Evolutionary conservation across 169 alveolate genomes (phyloP).

Genomic region (Eimeria praecox): DNA sequence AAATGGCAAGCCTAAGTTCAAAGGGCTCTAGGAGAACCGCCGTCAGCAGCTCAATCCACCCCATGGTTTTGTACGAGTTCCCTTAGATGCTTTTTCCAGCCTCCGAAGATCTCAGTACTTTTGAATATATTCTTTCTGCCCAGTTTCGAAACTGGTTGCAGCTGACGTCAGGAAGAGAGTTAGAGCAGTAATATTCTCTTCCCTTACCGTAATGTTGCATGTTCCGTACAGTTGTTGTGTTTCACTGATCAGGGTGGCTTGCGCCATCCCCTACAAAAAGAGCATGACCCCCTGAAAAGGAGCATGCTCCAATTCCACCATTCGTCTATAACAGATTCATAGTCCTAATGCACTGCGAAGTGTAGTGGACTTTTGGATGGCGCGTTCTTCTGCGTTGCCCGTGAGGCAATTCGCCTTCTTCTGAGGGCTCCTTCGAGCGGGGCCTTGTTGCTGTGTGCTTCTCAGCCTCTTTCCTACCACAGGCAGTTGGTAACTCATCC

Average conservation of each 20-base stretch:
- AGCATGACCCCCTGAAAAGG: neutral
- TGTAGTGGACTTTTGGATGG: neutral
- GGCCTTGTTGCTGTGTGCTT: neutral
- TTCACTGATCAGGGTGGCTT: neutral
- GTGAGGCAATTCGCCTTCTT: neutral
- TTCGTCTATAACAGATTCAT: neutral
- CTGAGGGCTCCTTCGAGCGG: neutral
- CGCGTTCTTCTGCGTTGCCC: too few species aligned
- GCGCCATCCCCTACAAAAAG: neutral
- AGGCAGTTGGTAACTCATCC: neutral
- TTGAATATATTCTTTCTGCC: neutral
- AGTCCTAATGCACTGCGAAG: neutral
- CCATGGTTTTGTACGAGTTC: neutral
- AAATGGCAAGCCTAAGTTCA: neutral
- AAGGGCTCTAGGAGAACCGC: neutral
- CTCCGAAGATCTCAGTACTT: neutral
- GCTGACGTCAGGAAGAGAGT: neutral
- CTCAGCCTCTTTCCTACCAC: neutral
- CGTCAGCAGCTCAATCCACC: neutral
- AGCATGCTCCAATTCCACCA: neutral
- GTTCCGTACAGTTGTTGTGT: neutral
- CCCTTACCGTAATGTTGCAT: neutral
- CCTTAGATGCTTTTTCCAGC: neutral
- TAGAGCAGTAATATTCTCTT: neutral
- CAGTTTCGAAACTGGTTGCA: neutral